Base-by-base conservation (phyloP, 1,284 basidiomycete genomes). In the Ustilago hordei region DNA sequence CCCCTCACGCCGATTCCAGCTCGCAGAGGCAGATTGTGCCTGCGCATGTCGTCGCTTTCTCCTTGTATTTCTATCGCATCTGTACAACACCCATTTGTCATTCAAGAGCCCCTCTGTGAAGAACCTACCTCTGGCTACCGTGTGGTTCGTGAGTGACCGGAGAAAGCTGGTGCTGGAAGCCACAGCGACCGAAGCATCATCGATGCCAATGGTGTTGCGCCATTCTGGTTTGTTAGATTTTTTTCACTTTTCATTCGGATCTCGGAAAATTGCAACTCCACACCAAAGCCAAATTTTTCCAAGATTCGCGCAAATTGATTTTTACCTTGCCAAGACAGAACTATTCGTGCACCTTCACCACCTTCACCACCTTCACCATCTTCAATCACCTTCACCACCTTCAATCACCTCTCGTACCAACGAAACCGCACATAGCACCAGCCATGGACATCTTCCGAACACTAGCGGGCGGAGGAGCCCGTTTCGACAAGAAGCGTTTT, bases 401-500 rank as follows among this genome's bases (percentile, higher is more conserved):
- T 45, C 5, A 13, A 56, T 43, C 55, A 7, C 23, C 15, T 34
- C 23, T 19, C 19, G 19, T 12, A 8, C 19, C 32, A 36, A 32
- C 23, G 19, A 38, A 12, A 36, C 15, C 34, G 38, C n/a, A n/a
- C 31, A 31, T n/a, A 36, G 32, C 15, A 48, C 13, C 41, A 35
- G 39, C 32, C 15, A 86, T 86, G 86, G 85, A 87, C 78, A 79
- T 85, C 9, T 87, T 87, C 60, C 65, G 83, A 6, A 78, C 81
- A 11, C 77, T 87, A 2, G 66, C 81, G 1, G 67, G 75, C 4
- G 82, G 73, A 65, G 85, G 62, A 50, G 81, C 70, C 58, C 70
- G 52, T 57, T 96, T 96, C 80, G 90, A 95, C 89, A 94, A 93
- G 87, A 89, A 89, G 34, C 89, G 90, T 36, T 95, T 94, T 86